phyloP scores from a whole-genome alignment of 2,329 filamentous ascomycete species.

The Macrophomina tecta region DNA sequence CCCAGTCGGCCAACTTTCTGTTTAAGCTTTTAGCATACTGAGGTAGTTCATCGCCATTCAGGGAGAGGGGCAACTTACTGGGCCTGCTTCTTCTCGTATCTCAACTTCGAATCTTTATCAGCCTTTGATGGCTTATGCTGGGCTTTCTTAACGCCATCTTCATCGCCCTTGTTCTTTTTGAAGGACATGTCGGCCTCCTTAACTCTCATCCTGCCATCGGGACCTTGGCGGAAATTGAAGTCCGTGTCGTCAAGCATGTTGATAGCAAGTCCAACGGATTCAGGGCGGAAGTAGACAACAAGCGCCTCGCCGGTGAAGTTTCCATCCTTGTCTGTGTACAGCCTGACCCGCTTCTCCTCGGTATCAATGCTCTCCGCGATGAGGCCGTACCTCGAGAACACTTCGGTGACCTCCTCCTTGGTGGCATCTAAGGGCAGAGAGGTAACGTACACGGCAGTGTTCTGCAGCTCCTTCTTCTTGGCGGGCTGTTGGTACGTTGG shows the following conservation, averaged over 20 bases:
- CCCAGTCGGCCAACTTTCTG: slow-evolving; percentile 93
- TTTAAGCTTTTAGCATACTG: not conserved
- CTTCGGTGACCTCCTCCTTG: slow-evolving; percentile 77
- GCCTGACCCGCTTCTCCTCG: slow-evolving; percentile 85
- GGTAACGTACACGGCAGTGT: slow-evolving; percentile 75
- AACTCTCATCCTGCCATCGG: slow-evolving; percentile 72
- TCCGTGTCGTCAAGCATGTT: slow-evolving; percentile 81
- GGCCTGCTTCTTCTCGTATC: slow-evolving; percentile 89
- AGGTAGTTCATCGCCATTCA: not conserved
- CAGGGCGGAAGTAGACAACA: slow-evolving; percentile 91
- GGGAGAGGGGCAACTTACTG: slow-evolving; percentile 48
- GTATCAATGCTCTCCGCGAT: slow-evolving; percentile 94
- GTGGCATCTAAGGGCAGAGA: slow-evolving; percentile 82
- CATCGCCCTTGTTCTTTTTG: slow-evolving; percentile 80
- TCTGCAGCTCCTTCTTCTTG: slow-evolving; percentile 32
- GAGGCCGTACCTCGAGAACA: slow-evolving; percentile 88
- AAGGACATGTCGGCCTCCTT: slow-evolving; percentile 87
- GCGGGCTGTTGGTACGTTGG: not conserved
- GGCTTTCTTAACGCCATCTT: slow-evolving; percentile 49
- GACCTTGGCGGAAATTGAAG: slow-evolving; percentile 69
- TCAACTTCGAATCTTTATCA: slow-evolving; percentile 72
- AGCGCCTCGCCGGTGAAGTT: slow-evolving; percentile 93
- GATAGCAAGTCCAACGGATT: slow-evolving; percentile 87
- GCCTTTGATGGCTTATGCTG: slow-evolving; percentile 72
- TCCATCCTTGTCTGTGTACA: slow-evolving; percentile 83